Evolutionary conservation across 345 rosid genomes (phyloP), one percentile per base, ranked within the genome.

Genomic region (Mangifera indica): DNA sequence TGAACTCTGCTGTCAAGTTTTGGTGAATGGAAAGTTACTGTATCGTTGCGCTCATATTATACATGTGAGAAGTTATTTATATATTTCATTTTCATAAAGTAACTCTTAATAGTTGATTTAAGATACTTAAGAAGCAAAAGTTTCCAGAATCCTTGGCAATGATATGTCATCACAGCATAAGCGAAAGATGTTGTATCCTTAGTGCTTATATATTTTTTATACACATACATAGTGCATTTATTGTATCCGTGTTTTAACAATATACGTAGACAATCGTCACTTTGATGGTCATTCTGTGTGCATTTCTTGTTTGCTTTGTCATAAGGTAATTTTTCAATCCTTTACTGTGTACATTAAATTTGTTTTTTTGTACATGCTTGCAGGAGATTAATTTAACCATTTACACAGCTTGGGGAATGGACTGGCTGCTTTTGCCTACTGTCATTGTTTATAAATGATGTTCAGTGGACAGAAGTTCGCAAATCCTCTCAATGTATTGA

Each of bases 391-490:
- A 64, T 73, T 24, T 57, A 71, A 76, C 78, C 67, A 37, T 62
- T 72, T 72, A 70, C 12, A 66, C 66, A 52, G 64, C 63, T 73
- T 74, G 87, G 88, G 98, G 89, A 81, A 91, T 96, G 98, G 98
- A 88, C 88, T 83, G 91, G 93, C 68, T 79, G 79, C 77, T 81
- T 79, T 86, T 78, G 71, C 84, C 86, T 66, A 72, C 89, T 62
- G 83, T 75, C 76, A 54, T 80, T 82, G 80, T 82, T 79, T 77
- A 65, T 80, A 75, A 85, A 96, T 88, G 92, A 96, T 93, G 99
- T 93, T 88, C 83, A 69, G 89, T 84, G 76, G 89, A 86, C 86
- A 81, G 74, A 87, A 81, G 79, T 82, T 76, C 77, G 76, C 84
- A 81, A 86, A 87, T 83, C 80, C 85, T 77, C 72, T 86, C 66